Evolutionary conservation across 2,329 filamentous ascomycete species (phyloP).

Genomic region (Fusarium nodosum): DNA sequence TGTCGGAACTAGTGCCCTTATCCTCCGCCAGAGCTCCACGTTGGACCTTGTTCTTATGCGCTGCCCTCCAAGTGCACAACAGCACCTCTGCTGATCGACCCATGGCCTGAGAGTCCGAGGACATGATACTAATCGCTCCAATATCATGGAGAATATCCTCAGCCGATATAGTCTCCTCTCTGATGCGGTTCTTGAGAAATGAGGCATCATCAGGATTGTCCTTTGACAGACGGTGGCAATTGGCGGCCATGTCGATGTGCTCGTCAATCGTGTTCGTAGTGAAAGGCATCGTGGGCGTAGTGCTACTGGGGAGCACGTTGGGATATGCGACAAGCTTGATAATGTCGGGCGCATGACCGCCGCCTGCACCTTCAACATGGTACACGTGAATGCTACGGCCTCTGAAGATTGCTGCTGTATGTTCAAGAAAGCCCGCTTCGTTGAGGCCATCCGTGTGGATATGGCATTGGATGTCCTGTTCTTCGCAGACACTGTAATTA

Average conservation of each 20-base stretch:
- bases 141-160: not conserved
- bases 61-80: not conserved
- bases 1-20: not conserved
- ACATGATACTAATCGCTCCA: not conserved
- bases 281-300: not conserved
- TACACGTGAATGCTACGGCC: not conserved
- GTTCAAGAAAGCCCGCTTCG: not conserved
- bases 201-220: not conserved
- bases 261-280: not conserved
- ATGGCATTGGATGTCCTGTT: not conserved
- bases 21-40: not conserved
- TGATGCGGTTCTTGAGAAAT: not conserved
- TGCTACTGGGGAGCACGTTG: not conserved
- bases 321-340: not conserved
- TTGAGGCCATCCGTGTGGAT: not conserved
- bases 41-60: not conserved
- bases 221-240: not conserved
- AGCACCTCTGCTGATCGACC: not conserved
- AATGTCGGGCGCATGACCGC: not conserved
- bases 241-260: not conserved
- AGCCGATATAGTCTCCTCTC: not conserved
- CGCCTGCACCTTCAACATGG: not conserved
- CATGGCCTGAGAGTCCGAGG: not conserved
- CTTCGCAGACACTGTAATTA: not conserved
- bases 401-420: not conserved